Evolutionary conservation across 2,329 filamentous ascomycete genomes (phyloP), one percentile per base, ranked within the genome.

Genomic region (Torrubiella hemipterigena): DNA sequence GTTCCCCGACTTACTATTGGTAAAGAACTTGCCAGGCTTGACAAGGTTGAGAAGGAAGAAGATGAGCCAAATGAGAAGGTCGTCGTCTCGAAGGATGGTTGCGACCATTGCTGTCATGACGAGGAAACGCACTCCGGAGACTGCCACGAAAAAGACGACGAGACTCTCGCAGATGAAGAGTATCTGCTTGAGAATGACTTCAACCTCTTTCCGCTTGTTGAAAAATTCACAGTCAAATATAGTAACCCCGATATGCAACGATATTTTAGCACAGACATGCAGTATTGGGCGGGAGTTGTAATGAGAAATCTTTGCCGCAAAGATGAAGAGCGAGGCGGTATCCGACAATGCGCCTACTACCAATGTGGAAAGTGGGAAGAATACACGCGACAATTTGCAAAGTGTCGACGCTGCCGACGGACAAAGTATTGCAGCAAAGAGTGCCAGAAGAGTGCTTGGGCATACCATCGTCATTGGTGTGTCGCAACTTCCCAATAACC

Each of bases 371-470:
- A 93, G 53, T 98, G 91, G 91, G 91, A 98, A 56, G 83, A 95
- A 58, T 95, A 77, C 54, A 87, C 89, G 23, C 77, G 91, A 38
- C 89, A 98, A 52, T 98, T 98, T 56, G 91, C 91, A 44, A 98
- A 98, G 61, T 98, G 91, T 61, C 79, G 91, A 42, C 79, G 91
- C 42, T 98, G 91, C 61, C 77, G 91, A 45, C 77, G 91, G 42
- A 98, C 91, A 39, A 98, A 98, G 58, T 95, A 95, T 63, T 98
- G 91, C 76, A 95, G 87, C 71, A 98, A 98, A 59, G 91, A 98
- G 57, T 98, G 91, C 59, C 91, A 98, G 61, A 96, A 96, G 67
- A 93, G 84, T 46, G 93, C 91, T 8, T 98, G 91, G 91, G 86
- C 91, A 17, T 96, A 86, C 58, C 91, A 98, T 54, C 78, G 91